These are phyloP conservation scores for Mucor indicus DNA, from an alignment of 371 early-diverging fungal species.

Conservation along the genomic window DNA sequence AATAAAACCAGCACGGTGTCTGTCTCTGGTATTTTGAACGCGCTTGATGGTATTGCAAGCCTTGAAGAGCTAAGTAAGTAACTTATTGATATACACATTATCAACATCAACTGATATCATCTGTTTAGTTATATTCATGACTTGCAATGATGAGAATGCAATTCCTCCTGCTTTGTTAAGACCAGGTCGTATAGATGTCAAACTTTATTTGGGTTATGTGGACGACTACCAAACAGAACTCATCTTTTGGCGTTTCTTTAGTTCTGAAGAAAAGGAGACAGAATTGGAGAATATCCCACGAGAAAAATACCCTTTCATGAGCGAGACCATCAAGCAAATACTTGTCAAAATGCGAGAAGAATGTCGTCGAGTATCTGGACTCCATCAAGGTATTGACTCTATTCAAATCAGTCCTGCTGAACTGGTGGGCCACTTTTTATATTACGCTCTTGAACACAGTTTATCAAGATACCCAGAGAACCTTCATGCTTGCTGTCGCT, in stretches of 20 bases:
- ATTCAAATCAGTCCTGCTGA: conserved; percentile 40
- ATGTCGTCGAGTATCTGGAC: not conserved
- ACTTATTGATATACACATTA: too few relatives aligned
- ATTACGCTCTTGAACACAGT: conserved; percentile 7
- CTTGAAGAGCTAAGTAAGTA: too few relatives aligned
- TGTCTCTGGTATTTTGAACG: conserved; percentile 90
- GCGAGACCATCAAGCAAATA: conserved; percentile 4
- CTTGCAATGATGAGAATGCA: conserved; percentile 87
- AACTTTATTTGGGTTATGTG: conserved; percentile 78
- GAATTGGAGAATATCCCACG: conserved; percentile 7
- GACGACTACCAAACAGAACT: conserved; percentile 61
- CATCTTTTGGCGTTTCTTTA: conserved; percentile 51
- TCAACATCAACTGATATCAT: too few relatives aligned
- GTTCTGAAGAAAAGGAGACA: conserved; percentile 2
- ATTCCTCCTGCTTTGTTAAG: conserved; percentile 95
- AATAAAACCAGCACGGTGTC: conserved; percentile 69
- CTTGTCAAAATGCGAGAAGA: conserved; percentile 4
- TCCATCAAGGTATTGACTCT: not conserved
- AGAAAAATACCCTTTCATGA: conserved; percentile 2
- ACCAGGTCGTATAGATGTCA: conserved; percentile 94
- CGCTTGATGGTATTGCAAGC: conserved; percentile 92
- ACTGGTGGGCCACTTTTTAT: conserved; percentile 21
- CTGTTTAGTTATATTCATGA: conserved; percentile 92
- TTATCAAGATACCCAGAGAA: conserved; percentile 5
- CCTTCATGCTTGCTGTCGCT: conserved; percentile 1